Evolutionary conservation across 257 asterid species (phyloP).

Genomic region (Henckelia pumila): DNA sequence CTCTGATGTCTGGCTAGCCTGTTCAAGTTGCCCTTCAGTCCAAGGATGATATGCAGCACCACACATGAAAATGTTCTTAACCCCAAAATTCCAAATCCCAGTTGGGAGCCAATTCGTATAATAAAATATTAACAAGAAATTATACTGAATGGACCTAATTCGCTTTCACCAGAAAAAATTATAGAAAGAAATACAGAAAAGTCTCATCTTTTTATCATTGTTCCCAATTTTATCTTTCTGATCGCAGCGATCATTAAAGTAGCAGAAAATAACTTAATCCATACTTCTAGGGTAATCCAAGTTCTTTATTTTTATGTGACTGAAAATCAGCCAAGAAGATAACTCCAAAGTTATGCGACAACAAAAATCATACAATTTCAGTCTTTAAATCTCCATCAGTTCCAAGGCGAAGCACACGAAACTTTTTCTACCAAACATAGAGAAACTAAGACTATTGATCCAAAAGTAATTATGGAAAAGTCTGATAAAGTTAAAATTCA

Average conservation of each 20-base stretch:
- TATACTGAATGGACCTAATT: neutral
- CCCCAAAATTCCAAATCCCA: too few species aligned
- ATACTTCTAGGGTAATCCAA: too few species aligned
- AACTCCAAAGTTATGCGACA: neutral
- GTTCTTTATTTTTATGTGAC: too few species aligned
- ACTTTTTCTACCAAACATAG: neutral
- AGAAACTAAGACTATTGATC: neutral
- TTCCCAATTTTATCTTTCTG: neutral
- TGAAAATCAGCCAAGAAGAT: neutral
- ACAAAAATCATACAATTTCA: too few species aligned
- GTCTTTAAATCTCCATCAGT: neutral
- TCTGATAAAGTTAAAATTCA: too few species aligned
- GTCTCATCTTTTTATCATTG: neutral
- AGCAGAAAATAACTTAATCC: neutral
- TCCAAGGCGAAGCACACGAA: neutral
- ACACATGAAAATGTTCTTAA: too few species aligned
- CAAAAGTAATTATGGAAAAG: neutral
- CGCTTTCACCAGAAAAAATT: too few species aligned
- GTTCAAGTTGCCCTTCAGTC: too few species aligned
- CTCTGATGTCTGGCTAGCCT: too few species aligned
- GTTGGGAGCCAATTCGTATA: too few species aligned
- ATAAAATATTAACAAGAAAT: too few species aligned
- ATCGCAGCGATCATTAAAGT: neutral
- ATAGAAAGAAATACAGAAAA: neutral
- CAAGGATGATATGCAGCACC: too few species aligned